These are phyloP conservation scores for Phytopythium oedochilum DNA, from an alignment of 352 stramenopile species.

Conservation along the genomic window DNA sequence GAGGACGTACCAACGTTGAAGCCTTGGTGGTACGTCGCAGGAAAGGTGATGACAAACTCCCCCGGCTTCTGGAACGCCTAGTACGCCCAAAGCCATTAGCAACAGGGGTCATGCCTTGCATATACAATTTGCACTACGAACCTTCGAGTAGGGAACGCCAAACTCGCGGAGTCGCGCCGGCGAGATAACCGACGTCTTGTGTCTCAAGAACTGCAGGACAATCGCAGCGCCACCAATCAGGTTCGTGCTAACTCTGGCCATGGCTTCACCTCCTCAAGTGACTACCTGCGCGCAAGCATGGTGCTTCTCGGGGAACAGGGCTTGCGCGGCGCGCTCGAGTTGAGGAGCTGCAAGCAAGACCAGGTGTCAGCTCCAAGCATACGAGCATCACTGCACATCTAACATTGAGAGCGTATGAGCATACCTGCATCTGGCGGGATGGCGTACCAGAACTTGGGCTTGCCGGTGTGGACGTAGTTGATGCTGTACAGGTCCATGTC, in stretches of 20 bases:
- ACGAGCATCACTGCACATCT: background rate
- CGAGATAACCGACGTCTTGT: constrained; percentile 92
- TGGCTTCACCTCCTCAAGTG: no score
- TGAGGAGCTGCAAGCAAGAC: constrained; percentile 25
- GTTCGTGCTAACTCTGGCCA: no score
- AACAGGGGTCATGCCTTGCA: background rate
- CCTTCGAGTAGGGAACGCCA: constrained; percentile 76
- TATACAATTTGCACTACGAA: constrained; percentile 1
- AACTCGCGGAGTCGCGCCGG: constrained; percentile 77
- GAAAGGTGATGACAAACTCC: constrained; percentile 93
- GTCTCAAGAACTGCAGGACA: constrained; percentile 78
- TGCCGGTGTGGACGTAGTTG: constrained; percentile 92
- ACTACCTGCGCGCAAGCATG: constrained; percentile 67
- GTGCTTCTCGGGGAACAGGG: constrained; percentile 87
- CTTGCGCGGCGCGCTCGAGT: constrained; percentile 82
- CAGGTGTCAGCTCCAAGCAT: constrained; percentile 3
- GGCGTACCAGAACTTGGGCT: constrained; percentile 93
- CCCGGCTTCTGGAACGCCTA: constrained; percentile 77
- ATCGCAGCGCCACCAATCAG: background rate
- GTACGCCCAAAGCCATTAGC: background rate
- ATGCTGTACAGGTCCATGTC: constrained; percentile 94
- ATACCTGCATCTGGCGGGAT: constrained; percentile 71
- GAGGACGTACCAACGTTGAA: constrained; percentile 81
- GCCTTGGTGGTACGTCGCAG: constrained; percentile 82
- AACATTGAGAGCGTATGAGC: background rate